Conservation (phyloP, 176 grass and related monocot species). For the Carex parvula region DNA sequence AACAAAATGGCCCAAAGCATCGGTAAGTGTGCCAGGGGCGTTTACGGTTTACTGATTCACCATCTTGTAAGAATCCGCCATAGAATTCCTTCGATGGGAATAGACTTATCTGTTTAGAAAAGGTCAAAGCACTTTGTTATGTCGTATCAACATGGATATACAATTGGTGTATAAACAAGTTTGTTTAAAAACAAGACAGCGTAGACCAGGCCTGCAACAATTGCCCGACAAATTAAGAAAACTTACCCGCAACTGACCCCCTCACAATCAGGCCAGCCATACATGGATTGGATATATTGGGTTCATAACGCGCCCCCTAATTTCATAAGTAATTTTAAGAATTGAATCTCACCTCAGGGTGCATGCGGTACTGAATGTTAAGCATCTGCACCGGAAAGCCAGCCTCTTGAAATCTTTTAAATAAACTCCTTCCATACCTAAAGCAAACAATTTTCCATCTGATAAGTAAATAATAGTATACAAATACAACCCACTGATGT, state of each 20-base stretch:
- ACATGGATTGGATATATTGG: not conserved
- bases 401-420: slow-evolving; percentile 91
- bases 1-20: slow-evolving; percentile 86
- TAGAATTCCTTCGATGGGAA: slow-evolving; percentile 99
- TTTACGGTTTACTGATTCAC: slow-evolving; percentile 54
- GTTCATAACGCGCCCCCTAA: not conserved
- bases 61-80: slow-evolving; percentile 66
- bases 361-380: slow-evolving; percentile 95
- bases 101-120: slow-evolving; percentile 66
- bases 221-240: not conserved
- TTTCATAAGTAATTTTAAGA: not conserved
- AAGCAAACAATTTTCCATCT: slow-evolving; percentile 19
- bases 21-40: slow-evolving; percentile 61
- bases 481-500: not conserved
- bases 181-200: not conserved
- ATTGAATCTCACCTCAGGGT: slow-evolving; percentile 63
- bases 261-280: not conserved
- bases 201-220: not conserved
- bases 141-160: slow-evolving; percentile 19
- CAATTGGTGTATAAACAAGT: not conserved
- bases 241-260: not conserved
- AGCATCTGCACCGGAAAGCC: slow-evolving; percentile 98
- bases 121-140: slow-evolving; percentile 26
- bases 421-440: slow-evolving; percentile 90
- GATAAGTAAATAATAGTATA: slow-evolving; percentile 14